These are phyloP conservation scores for Nicotiana attenuata DNA, from an alignment of 257 asterid genomes.

Conservation along the genomic window DNA sequence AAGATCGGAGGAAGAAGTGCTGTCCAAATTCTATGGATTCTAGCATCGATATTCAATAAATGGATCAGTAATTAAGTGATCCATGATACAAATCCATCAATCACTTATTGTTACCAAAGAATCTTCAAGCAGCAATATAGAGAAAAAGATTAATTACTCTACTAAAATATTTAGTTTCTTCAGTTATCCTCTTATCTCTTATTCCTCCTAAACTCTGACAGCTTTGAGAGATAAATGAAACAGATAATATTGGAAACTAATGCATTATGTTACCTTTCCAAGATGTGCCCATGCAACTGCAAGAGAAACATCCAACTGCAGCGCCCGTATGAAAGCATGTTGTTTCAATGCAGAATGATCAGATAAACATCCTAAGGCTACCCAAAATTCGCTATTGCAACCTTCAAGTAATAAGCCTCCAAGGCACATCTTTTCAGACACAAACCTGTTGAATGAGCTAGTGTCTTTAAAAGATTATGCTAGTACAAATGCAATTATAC, in stretches of 20 bases:
- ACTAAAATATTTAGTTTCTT: not conserved
- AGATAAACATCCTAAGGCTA: conserved; percentile 86
- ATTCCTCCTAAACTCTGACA: not conserved
- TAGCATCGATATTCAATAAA: not conserved
- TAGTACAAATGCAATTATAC: conserved; percentile 14
- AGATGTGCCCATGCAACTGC: conserved; percentile 98
- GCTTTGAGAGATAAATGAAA: not conserved
- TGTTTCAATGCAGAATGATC: conserved; percentile 56
- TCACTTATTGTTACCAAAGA: too few relatives aligned
- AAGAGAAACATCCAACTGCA: conserved; percentile 80
- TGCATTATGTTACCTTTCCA: conserved; percentile 62
- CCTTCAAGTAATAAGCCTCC: conserved; percentile 87
- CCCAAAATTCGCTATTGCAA: conserved; percentile 85
- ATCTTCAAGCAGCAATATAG: too few relatives aligned
- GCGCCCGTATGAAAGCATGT: conserved; percentile 86
- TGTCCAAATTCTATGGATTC: not conserved
- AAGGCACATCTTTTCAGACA: conserved; percentile 91
- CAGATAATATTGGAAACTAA: conserved; percentile 1
- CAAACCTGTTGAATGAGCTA: conserved; percentile 49
- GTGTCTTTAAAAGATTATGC: conserved; percentile 26
- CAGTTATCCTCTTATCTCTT: not conserved
- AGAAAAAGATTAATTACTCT: not conserved
- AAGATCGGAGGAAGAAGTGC: not conserved
- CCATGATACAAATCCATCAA: not conserved
- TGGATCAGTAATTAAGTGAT: not conserved